Evolutionary conservation across 805 yeast genomes (phyloP).

Genomic region (Suhomyces pyralidae): DNA sequence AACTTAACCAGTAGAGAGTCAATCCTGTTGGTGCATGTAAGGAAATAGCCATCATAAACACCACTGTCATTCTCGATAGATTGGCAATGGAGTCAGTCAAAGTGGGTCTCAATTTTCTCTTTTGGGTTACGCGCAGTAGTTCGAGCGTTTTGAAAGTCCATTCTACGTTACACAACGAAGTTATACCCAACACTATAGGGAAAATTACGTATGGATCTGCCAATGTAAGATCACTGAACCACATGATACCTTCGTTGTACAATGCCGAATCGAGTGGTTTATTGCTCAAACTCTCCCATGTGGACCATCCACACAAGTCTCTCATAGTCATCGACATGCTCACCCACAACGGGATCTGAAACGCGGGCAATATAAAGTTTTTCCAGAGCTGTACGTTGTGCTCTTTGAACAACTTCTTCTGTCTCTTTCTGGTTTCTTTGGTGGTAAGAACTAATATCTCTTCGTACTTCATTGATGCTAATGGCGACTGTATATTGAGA

Average conservation of each 20-base stretch:
- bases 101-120: constrained; percentile 50
- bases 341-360: constrained; percentile 88
- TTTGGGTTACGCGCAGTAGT: constrained; percentile 43
- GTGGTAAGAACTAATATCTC: constrained; percentile 72
- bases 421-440: constrained; percentile 76
- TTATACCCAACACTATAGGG: constrained; percentile 69
- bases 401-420: constrained; percentile 63
- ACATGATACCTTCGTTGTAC: constrained; percentile 52
- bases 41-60: constrained; percentile 78
- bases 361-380: constrained; percentile 65
- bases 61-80: constrained; percentile 68
- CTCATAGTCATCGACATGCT: constrained; percentile 73
- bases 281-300: constrained; percentile 41
- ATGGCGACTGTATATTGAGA: constrained; percentile 23
- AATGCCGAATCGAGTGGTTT: constrained; percentile 50
- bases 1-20: constrained; percentile 85
- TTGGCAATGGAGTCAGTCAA: constrained; percentile 63
- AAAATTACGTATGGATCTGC: constrained; percentile 61
- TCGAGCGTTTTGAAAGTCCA: constrained; percentile 71
- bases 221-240: constrained; percentile 60
- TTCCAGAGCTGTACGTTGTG: constrained; percentile 79
- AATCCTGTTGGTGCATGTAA: constrained; percentile 84
- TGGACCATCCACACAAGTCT: constrained; percentile 66
- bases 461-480: constrained; percentile 59
- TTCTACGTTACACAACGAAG: constrained; percentile 76